Base-by-base conservation (phyloP, 495 filamentous ascomycete species). In the Daldinia loculata region DNA sequence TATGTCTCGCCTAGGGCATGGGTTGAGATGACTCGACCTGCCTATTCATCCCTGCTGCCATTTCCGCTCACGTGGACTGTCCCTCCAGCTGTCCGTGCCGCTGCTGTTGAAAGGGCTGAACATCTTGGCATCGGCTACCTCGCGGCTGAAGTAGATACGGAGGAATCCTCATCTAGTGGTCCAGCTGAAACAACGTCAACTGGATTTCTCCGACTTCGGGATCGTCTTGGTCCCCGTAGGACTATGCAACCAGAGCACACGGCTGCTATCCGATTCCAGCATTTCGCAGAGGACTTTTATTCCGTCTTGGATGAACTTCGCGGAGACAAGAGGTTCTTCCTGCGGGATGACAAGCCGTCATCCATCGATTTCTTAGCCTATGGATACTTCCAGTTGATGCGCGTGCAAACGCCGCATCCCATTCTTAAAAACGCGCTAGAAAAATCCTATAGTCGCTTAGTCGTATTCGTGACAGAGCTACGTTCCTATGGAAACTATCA, bases 1-100 rank as follows among this genome's bases (percentile, higher is more conserved):
- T 98, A 95, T 80, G 89, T 94, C 75, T 95, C 93, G 41, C 90
- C 89, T 69, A 86, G 90, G 64, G 98, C 97, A 80, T 99, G 94
- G 84, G 83, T 85, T 64, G 74, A 79, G 53, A 77, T 83, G 39
- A 97, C 93, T 36, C 89, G 91, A 7, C 92, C 93, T 8, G 88
- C 92, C 34, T 95, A 91, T 81, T 89, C 88, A 61, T 77, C 81
- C 4, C 86, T 97, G 63, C 88, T 97, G 32, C 89, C 90, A 22
- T 94, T 94, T 84, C 92, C 95, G 8, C 86, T 90, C 56, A 91
- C 91, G 74, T 98, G 92, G 87, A 90, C 89, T 53, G 86, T 92
- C 19, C 92, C 91, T 3, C 89, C 89, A 4, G 81, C 83, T 61
- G 80, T 89, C 27, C 91, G 93, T 62, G 78, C 87, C 41, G 81